phyloP scores from a whole-genome alignment of 768 basidiomycete genomes.

The Mycena vulgaris region DNA sequence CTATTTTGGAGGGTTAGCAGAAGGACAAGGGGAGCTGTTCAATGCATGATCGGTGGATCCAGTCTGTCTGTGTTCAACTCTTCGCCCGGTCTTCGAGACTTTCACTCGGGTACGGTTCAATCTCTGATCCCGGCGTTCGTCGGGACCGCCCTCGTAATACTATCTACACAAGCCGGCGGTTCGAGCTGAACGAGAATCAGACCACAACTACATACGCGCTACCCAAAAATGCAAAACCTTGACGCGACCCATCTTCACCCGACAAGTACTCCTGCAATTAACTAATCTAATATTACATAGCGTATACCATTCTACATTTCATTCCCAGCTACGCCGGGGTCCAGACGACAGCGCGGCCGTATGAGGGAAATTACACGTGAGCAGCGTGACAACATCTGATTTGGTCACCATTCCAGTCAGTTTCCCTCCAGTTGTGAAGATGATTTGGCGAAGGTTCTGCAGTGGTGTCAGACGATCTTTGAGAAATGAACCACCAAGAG shows the following conservation, averaged over 20 bases:
- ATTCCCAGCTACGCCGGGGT: conserved; percentile 28
- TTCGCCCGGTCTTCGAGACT: no score
- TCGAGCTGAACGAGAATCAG: no score
- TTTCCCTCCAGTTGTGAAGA: conserved; percentile 74
- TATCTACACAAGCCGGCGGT: no score
- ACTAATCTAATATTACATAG: not conserved
- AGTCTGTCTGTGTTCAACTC: no score
- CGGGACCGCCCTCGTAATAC: no score
- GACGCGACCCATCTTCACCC: no score
- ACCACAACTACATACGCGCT: no score
- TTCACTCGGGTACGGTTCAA: no score
- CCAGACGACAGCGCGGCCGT: conserved; percentile 54
- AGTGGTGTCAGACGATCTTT: not conserved
- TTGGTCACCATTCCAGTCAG: conserved; percentile 80
- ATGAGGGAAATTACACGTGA: conserved; percentile 73
- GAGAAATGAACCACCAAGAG: not conserved
- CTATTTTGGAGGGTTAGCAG: conserved; percentile 90
- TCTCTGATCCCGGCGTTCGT: no score
- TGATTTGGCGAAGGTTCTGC: conserved; percentile 78
- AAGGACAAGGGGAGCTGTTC: conserved; percentile 77
- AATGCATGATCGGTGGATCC: conserved; percentile 26
- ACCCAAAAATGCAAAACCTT: no score
- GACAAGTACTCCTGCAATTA: no score
- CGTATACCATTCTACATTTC: not conserved
- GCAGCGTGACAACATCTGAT: conserved; percentile 72